Conservation (phyloP, 768 basidiomycete species). For the Phlebiopsis flavidoalba region DNA sequence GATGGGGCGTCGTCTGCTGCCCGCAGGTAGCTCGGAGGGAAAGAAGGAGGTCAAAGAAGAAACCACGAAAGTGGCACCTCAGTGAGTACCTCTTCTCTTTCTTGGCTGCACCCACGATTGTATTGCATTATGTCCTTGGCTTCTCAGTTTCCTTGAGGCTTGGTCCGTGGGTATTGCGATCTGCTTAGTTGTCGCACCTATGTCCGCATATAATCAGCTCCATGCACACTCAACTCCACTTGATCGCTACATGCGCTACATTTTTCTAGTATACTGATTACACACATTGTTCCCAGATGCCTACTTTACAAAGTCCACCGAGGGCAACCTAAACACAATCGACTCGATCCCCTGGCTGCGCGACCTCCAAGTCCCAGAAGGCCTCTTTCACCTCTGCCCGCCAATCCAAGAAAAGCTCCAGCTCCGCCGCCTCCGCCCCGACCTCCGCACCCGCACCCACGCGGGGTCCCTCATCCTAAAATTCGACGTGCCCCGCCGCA, state of each 20-base stretch:
- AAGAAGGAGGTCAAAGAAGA: constrained; percentile 22
- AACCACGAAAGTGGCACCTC: constrained; percentile 71
- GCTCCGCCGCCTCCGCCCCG: background rate
- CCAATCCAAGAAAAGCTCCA: constrained; percentile 15
- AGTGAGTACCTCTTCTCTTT: constrained; percentile 40
- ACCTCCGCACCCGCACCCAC: background rate
- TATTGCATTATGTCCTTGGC: background rate
- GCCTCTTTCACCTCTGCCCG: constrained; percentile 60
- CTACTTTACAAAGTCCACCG: constrained; percentile 75
- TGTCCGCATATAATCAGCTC: too few relatives aligned
- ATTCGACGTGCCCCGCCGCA: constrained; percentile 13
- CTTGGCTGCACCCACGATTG: too few relatives aligned
- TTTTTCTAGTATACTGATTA: background rate
- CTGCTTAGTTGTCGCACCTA: too few relatives aligned
- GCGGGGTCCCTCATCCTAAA: background rate
- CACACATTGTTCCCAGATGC: constrained; percentile 44
- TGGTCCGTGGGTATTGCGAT: too few relatives aligned
- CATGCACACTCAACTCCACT: background rate
- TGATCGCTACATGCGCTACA: background rate
- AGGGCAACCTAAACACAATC: constrained; percentile 66
- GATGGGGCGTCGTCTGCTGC: constrained; percentile 5
- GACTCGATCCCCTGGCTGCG: constrained; percentile 59
- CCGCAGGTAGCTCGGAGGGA: constrained; percentile 21
- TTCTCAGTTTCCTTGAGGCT: background rate
- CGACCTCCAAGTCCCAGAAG: constrained; percentile 60